Percentiles rank a stretch among this genome's conserved stretches.
Conservation (phyloP, 495 filamentous ascomycete genomes). For the Penicillium maclennaniae region DNA sequence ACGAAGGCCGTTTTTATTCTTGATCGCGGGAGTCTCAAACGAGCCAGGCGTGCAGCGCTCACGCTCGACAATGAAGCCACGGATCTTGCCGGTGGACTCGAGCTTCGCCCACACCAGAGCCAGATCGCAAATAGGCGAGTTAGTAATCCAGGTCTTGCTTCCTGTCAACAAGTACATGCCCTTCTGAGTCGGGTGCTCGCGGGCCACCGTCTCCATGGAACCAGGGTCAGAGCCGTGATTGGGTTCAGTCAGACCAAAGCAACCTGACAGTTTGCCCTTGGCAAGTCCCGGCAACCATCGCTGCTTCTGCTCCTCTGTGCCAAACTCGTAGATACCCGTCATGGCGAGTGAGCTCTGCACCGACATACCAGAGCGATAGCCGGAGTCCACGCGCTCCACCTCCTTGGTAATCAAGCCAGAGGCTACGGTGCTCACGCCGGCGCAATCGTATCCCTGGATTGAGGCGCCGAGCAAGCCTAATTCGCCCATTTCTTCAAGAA, state of each 20-base stretch:
- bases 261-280: constrained; percentile 80
- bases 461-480: constrained; percentile 87
- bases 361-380: constrained; percentile 93
- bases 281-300: constrained; percentile 80
- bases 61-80: constrained; percentile 88
- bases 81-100: constrained; percentile 85
- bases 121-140: constrained; percentile 90
- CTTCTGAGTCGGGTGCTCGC: constrained; percentile 81
- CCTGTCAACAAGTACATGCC: constrained; percentile 79
- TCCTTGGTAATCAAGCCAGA: constrained; percentile 92
- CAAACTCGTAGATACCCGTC: constrained; percentile 95
- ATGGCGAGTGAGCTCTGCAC: constrained; percentile 94
- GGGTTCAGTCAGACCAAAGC: constrained; percentile 94
- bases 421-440: constrained; percentile 88
- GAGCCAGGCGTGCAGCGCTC: constrained; percentile 78
- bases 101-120: constrained; percentile 94
- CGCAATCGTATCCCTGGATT: constrained; percentile 89
- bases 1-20: constrained; percentile 90
- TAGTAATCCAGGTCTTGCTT: constrained; percentile 98
- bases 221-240: constrained; percentile 97
- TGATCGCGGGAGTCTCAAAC: constrained; percentile 85
- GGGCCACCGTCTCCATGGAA: constrained; percentile 87
- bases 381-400: constrained; percentile 92
- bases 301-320: constrained; percentile 84
- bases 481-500: constrained; percentile 94